Evolutionary conservation across 2,329 filamentous ascomycete genomes (phyloP), one percentile per base, ranked within the genome.

Genomic region (Bisporella sp.): DNA sequence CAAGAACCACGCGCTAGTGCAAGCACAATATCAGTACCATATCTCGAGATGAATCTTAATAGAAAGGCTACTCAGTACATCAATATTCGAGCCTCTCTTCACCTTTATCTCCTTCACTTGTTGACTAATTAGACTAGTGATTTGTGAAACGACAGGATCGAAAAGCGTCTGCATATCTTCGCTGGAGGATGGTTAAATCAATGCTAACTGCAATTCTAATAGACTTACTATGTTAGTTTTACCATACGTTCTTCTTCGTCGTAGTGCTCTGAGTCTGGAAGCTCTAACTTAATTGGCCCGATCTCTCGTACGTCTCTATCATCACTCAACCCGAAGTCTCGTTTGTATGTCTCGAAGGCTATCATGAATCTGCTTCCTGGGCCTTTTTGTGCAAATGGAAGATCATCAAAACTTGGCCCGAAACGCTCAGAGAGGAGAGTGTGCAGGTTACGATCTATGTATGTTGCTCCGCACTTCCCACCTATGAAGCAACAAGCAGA

Each of bases 361-460:
- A 8, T 13, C 58, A 61, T 59, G 2, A 61, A 57, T 31, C 29
- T 53, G 21, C 58, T 58, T 5, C 54, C 55, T 8, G 56, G 52
- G 4, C 59, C 60, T n/a, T 55, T 60, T 39, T 53, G 33, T 7
- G 21, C 2, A 42, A 37, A 41, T 21, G 54, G 29, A 31, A 61
- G 5, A 13, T 54, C 39, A 31, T 57, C 53, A 47, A 58, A 60
- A 2, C 33, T 39, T 3, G 28, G 7, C 3, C 58, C 59, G n/a
- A 60, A 62, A 9, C 55, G 45, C 12, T 52, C 29, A 1, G 54
- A 56, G 5, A 62, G 51, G 3, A 62, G 11, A 1, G 46, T 2
- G 33, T 61, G 55, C 5, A 62, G 37, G 32, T 61, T 62, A 1
- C 60, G 57, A 47, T 62, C 59, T 3, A 62, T 58, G 39, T 55